These are phyloP conservation scores for Mangifera indica DNA, from an alignment of 345 rosid genomes.

Conservation along the genomic window DNA sequence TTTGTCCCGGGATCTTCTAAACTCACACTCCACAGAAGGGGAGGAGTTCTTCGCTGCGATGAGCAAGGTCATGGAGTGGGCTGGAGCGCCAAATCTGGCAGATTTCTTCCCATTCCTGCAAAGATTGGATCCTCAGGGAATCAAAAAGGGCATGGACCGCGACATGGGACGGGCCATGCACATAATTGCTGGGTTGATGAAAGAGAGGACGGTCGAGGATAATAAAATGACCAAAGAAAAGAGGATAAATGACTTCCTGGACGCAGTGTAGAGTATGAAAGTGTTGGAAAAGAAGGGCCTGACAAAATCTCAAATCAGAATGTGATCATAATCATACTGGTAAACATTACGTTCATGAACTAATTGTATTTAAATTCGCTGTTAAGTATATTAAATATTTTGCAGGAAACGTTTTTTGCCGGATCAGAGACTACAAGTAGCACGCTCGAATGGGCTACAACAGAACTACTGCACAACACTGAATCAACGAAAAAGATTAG, in stretches of 20 bases:
- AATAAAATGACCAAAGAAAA: not conserved
- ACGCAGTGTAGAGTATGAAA: constrained; percentile 15
- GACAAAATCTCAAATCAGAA: constrained; percentile 13
- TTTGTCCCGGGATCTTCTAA: constrained; percentile 20
- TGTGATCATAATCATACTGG: constrained; percentile 16
- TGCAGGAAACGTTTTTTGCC: constrained; percentile 8
- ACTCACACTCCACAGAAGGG: constrained; percentile 6
- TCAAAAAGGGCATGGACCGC: constrained; percentile 23
- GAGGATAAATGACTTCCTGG: constrained; percentile 14
- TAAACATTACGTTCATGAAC: not conserved
- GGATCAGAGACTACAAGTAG: not conserved
- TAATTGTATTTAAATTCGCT: not conserved
- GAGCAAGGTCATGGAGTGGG: constrained; percentile 1
- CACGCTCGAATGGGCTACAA: not conserved
- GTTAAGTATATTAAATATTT: not conserved
- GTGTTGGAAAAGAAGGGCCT: constrained; percentile 17
- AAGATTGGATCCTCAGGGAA: constrained; percentile 30
- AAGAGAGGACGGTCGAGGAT: constrained; percentile 13
- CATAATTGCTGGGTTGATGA: constrained; percentile 16
- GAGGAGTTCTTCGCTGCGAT: too few species aligned
- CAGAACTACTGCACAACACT: constrained; percentile 15
- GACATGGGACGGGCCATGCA: constrained; percentile 14
- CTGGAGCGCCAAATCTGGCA: constrained; percentile 22
- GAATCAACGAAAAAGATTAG: not conserved
- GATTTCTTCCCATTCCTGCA: constrained; percentile 21